A percentile compares a stretch with the other conserved stretches of the same genome.
phyloP scores from a whole-genome alignment of 2,329 filamentous ascomycete genomes.

The Cryphonectria naterciae region DNA sequence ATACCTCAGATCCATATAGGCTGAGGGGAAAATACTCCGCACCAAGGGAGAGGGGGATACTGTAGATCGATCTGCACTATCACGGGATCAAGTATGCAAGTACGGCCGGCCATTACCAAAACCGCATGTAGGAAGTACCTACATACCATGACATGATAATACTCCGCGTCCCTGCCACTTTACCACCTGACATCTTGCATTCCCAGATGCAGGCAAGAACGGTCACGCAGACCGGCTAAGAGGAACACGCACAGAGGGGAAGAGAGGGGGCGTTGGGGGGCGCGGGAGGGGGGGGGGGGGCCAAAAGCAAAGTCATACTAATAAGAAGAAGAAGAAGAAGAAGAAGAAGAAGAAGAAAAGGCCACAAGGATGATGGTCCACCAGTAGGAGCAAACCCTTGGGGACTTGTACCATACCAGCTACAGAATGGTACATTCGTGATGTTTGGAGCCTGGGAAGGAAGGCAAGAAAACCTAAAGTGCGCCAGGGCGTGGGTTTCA shows the following conservation, averaged over 20 bases:
- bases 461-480: background rate
- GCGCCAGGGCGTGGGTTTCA: background rate
- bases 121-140: background rate
- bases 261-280: too few relatives aligned
- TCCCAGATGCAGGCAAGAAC: background rate
- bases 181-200: background rate
- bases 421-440: background rate
- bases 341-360: background rate
- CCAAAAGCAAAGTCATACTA: background rate
- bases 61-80: background rate
- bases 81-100: background rate
- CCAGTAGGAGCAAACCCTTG: background rate
- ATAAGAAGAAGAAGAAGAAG: background rate
- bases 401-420: background rate
- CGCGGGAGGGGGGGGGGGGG: too few relatives aligned
- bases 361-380: background rate
- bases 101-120: background rate
- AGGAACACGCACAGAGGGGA: background rate
- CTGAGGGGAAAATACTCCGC: background rate
- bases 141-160: background rate
- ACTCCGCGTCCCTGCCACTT: background rate
- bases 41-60: background rate
- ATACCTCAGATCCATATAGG: constrained; percentile 18
- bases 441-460: background rate
- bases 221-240: background rate